Percentiles rank a stretch among this genome's conserved stretches.
These are phyloP conservation scores for Erodium chrysanthum DNA, from an alignment of 441 rosid genomes.

Conservation along the genomic window DNA sequence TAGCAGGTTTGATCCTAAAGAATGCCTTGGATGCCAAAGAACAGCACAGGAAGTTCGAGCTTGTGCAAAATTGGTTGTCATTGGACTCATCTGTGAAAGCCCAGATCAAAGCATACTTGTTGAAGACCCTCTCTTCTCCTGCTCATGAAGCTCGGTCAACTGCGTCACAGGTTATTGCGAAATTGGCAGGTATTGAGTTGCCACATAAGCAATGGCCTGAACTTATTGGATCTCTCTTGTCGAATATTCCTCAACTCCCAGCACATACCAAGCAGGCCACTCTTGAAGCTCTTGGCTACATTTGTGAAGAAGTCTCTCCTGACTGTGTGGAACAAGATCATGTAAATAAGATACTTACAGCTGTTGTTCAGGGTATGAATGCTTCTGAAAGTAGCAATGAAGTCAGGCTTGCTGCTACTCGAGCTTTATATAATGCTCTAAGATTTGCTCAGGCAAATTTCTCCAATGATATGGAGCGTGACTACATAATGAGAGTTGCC, in stretches of 20 bases:
- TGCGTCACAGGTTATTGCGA: constrained; percentile 74
- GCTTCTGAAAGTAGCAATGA: constrained; percentile 51
- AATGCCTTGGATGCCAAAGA: constrained; percentile 64
- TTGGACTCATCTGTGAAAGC: constrained; percentile 37
- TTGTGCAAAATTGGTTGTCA: constrained; percentile 57
- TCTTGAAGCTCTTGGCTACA: constrained; percentile 77
- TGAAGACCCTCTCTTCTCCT: constrained; percentile 47
- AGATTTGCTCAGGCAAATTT: constrained; percentile 87
- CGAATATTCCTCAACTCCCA: constrained; percentile 49
- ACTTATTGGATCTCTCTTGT: constrained; percentile 48
- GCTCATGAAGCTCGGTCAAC: constrained; percentile 53
- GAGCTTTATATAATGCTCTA: constrained; percentile 66
- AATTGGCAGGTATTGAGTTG: constrained; percentile 80
- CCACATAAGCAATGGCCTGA: constrained; percentile 90
- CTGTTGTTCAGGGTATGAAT: constrained; percentile 95
- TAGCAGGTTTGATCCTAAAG: constrained; percentile 54
- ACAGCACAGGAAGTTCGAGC: constrained; percentile 48
- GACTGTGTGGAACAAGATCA: constrained; percentile 58
- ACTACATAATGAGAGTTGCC: constrained; percentile 79
- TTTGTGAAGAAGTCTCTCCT: constrained; percentile 81
- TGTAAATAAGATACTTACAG: constrained; percentile 75
- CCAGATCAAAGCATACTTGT: constrained; percentile 44
- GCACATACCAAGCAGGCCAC: constrained; percentile 71
- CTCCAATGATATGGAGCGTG: constrained; percentile 83
- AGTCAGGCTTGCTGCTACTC: constrained; percentile 78